A percentile compares a stretch with the other conserved stretches of the same genome.
These are phyloP conservation scores for Scheffersomyces lignosus DNA, from an alignment of 805 yeast species.

Conservation along the genomic window DNA sequence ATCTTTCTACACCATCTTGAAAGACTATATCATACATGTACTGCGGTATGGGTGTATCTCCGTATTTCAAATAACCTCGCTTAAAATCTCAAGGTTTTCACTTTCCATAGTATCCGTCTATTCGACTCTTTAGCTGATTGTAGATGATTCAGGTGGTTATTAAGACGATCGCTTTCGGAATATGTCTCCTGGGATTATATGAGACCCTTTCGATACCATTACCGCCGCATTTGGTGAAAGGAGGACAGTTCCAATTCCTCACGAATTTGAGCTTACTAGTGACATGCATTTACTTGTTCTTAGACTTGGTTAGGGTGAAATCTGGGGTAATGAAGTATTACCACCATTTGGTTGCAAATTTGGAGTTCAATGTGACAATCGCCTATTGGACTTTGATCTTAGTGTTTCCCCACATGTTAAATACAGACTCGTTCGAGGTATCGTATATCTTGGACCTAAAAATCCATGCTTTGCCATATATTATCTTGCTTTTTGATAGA, in stretches of 20 bases:
- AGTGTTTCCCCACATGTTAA: constrained; percentile 15
- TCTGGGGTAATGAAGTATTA: background rate
- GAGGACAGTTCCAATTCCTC: constrained; percentile 24
- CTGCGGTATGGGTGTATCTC: no score
- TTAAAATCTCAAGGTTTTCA: no score
- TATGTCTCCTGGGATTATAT: constrained; percentile 11
- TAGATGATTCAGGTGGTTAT: no score
- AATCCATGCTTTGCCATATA: constrained; percentile 27
- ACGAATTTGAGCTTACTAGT: constrained; percentile 19
- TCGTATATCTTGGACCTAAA: constrained; percentile 17
- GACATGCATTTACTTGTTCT: constrained; percentile 5
- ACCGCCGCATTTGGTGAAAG: constrained; percentile 19
- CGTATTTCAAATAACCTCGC: no score
- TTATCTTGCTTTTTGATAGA: constrained; percentile 12
- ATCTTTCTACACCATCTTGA: no score
- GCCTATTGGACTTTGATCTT: constrained; percentile 22
- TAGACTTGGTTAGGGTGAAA: constrained; percentile 2
- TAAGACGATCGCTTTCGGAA: no score
- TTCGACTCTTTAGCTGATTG: no score
- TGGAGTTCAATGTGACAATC: constrained; percentile 23
- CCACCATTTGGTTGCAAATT: constrained; percentile 13
- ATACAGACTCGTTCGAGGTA: constrained; percentile 16
- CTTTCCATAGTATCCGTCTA: no score
- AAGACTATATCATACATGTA: no score
- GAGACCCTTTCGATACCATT: constrained; percentile 15